Evolutionary conservation across 129 eudicot genomes (phyloP).

Genomic region (Helianthus tuberosus): DNA sequence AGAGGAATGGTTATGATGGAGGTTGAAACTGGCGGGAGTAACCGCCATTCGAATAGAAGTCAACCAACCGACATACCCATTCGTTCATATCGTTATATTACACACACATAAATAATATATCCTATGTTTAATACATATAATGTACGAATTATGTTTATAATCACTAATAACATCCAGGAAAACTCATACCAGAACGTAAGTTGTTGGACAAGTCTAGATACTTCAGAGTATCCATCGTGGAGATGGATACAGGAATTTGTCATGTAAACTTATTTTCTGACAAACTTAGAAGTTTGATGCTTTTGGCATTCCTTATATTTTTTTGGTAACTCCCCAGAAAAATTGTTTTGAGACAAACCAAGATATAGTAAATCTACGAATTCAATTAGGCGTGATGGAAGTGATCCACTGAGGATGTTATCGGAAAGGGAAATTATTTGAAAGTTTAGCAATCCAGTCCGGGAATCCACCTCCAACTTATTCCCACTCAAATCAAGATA

Average conservation of each 20-base stretch:
- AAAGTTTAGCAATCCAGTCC: no score
- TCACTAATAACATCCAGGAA: constrained; percentile 15
- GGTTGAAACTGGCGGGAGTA: no score
- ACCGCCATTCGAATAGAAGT: no score
- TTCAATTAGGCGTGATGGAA: constrained; percentile 49
- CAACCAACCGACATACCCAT: no score
- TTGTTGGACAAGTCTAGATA: constrained; percentile 53
- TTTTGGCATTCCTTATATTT: constrained; percentile 51
- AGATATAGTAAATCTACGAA: no score
- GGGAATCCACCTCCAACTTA: constrained; percentile 14
- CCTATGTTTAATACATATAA: no score
- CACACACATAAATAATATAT: constrained; percentile 39
- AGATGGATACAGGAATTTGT: constrained; percentile 47
- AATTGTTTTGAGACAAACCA: constrained; percentile 53
- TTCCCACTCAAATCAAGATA: constrained; percentile 52
- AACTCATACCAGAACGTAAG: constrained; percentile 18
- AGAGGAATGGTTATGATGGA: no score
- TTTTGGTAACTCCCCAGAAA: constrained; percentile 49
- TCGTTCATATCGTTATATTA: no score
- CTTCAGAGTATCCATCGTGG: background rate
- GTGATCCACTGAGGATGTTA: constrained; percentile 33
- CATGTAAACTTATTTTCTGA: constrained; percentile 56
- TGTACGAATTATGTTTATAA: no score
- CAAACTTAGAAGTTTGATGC: constrained; percentile 28
- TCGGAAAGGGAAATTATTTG: no score